A percentile compares a stretch with the other conserved stretches of the same genome.
Conservation (phyloP, 2,329 filamentous ascomycete genomes). For the Colletotrichum sansevieriae region DNA sequence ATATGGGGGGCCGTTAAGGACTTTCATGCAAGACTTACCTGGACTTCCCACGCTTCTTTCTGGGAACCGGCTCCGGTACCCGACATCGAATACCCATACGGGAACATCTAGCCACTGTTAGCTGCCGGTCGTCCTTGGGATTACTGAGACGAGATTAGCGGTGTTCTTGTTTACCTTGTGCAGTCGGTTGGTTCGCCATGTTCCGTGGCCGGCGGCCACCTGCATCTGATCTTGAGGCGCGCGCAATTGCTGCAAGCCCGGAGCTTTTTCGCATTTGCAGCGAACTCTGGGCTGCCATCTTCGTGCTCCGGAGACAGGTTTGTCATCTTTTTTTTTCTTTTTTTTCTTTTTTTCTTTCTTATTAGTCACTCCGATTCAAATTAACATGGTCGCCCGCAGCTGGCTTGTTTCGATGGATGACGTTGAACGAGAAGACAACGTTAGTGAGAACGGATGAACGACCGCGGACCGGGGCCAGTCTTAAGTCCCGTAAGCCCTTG, state of each 20-base stretch:
- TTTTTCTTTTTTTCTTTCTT: too few relatives aligned
- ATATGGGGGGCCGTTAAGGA: not conserved
- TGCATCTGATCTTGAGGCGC: conserved; percentile 54
- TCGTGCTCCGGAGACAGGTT: conserved; percentile 1
- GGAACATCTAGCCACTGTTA: conserved; percentile 47
- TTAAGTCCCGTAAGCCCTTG: conserved; percentile 11
- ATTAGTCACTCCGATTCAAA: rapidly evolving
- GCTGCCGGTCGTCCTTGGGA: not conserved
- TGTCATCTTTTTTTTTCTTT: not conserved
- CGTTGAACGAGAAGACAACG: not conserved
- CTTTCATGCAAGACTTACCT: conserved; percentile 46
- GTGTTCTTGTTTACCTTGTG: conserved; percentile 46
- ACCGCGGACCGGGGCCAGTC: conserved; percentile 19
- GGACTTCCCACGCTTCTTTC: conserved; percentile 53
- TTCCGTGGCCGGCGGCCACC: conserved; percentile 48
- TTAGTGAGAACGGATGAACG: conserved; percentile 4
- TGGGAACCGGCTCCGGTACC: conserved; percentile 50
- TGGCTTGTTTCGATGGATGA: not conserved
- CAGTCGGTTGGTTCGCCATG: conserved; percentile 43
- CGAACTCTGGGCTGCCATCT: conserved; percentile 1
- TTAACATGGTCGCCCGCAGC: not conserved
- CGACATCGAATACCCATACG: conserved; percentile 52
- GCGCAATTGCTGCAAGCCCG: conserved; percentile 53
- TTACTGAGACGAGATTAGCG: not conserved
- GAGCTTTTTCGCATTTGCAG: conserved; percentile 41